Base-by-base conservation (phyloP, 495 filamentous ascomycete species). In the Daldinia concentrica region DNA sequence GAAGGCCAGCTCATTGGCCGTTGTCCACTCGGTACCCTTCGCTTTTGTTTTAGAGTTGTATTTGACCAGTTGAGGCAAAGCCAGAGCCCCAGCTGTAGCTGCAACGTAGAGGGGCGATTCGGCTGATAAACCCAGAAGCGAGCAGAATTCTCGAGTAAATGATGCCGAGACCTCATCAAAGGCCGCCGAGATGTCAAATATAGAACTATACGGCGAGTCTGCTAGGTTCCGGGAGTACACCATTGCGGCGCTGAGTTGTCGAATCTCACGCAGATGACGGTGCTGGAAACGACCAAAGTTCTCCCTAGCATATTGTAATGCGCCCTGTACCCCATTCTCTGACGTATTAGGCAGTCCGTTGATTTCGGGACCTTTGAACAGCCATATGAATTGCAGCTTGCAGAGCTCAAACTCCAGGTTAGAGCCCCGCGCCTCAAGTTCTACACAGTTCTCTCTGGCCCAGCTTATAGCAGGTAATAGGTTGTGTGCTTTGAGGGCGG, bases 381-480 rank as follows among this genome's bases (percentile, higher is more conserved):
- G 86, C 88, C 90, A 93, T 45, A 98, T 85, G 74, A 91, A 98
- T 66, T 96, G 91, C 26, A 98, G 82, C 39, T 91, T 90, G 79
- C 88, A 90, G 4, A 99, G 89, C 55, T 99, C 95, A 58, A 97
- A 99, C 76, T 98, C 95, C 2, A 99, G 87, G 69, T 96, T 97
- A 70, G 91, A 94, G 4, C 95, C 96, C 43, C 95, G 86, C 1
- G 86, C 85, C 71, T 97, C 93, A 26, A 99, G 83, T 24, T 87
- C 82, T 15, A 77, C 77, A 41, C 88, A 89, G 69, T 97, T 89
- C 2, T 84, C 77, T 15, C 90, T 82, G 0, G 96, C 91, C 95
- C 95, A 99, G 61, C 86, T 78, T 22, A 98, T 98, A 2, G 95
- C 95, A 0, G 93, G 93, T 0, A 82, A 72, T 3, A 98, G 86